Evolutionary conservation across 2,329 filamentous ascomycete genomes (phyloP).

Genomic region (Ophiocordyceps robertsii): DNA sequence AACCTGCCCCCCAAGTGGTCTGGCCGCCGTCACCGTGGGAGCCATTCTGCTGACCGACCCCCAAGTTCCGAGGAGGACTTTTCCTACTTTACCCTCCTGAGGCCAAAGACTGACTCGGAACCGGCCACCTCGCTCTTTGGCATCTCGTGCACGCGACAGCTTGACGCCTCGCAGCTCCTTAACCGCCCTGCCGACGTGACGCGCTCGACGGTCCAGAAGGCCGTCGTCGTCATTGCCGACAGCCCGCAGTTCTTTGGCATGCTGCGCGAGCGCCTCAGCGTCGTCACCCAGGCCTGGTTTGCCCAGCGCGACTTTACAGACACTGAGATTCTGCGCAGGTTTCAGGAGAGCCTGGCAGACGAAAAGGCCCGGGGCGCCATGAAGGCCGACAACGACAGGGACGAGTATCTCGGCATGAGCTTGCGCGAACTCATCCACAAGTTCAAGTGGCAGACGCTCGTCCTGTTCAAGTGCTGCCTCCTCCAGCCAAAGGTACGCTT

Average conservation of each 20-base stretch:
- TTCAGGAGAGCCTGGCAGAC: constrained; percentile 75
- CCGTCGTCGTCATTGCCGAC: constrained; percentile 88
- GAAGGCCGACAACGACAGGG: constrained; percentile 58
- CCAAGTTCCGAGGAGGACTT: constrained; percentile 80
- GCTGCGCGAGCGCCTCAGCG: constrained; percentile 74
- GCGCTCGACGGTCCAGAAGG: constrained; percentile 95
- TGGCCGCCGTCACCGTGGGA: neutral
- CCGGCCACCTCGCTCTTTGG: constrained; percentile 80
- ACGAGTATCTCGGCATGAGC: constrained; percentile 81
- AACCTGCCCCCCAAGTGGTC: neutral
- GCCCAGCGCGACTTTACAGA: constrained; percentile 87
- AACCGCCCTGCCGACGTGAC: constrained; percentile 80
- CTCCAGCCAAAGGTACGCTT: constrained; percentile 75
- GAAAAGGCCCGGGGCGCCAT: constrained; percentile 44
- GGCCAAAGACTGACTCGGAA: constrained; percentile 36
- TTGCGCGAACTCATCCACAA: constrained; percentile 84
- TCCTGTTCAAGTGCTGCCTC: constrained; percentile 85
- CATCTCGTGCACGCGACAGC: constrained; percentile 86
- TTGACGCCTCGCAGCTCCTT: constrained; percentile 66
- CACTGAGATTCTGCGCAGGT: constrained; percentile 75
- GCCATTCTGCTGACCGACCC: constrained; percentile 5
- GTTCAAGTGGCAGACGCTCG: constrained; percentile 87
- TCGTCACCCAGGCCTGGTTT: constrained; percentile 94
- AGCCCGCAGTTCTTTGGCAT: constrained; percentile 83
- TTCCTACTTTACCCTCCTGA: constrained; percentile 89